Conservation (phyloP, 2,329 filamentous ascomycete genomes). For the Cytospora leucostoma region DNA sequence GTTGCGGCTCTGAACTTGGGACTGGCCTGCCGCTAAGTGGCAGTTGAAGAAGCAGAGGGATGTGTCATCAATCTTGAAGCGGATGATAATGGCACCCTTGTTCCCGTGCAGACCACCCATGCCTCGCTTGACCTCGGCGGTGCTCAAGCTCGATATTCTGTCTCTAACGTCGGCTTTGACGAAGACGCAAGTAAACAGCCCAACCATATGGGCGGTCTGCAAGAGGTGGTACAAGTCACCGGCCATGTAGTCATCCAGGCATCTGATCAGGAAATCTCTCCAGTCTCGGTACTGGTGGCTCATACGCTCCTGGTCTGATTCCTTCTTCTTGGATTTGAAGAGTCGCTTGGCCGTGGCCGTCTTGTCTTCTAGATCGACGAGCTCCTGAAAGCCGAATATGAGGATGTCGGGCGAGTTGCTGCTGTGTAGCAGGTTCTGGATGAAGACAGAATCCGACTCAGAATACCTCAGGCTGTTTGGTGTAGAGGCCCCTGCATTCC, state of each 20-base stretch:
- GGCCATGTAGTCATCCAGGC: conserved; percentile 80
- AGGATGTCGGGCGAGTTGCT: conserved; percentile 83
- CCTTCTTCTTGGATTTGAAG: conserved; percentile 87
- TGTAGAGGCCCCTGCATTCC: conserved; percentile 98
- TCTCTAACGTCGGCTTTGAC: conserved; percentile 78
- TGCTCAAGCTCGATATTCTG: conserved; percentile 75
- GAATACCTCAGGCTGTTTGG: conserved; percentile 76
- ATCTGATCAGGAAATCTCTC: conserved; percentile 84
- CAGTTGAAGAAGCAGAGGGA: conserved; percentile 97
- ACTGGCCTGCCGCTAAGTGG: conserved; percentile 91
- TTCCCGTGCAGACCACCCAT: conserved; percentile 96
- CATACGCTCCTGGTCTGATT: conserved; percentile 85
- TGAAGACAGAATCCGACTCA: conserved; percentile 72
- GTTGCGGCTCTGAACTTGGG: conserved; percentile 86
- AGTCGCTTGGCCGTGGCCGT: conserved; percentile 95
- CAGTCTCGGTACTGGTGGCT: conserved; percentile 96
- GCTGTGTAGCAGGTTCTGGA: conserved; percentile 75
- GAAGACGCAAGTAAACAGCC: conserved; percentile 94
- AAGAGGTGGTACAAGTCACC: conserved; percentile 81
- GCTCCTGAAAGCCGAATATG: conserved; percentile 95
- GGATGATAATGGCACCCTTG: conserved; percentile 88
- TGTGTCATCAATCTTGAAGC: conserved; percentile 92
- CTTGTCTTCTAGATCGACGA: conserved; percentile 98
- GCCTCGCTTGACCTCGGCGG: conserved; percentile 87
- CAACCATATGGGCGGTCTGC: conserved; percentile 87